phyloP scores from a whole-genome alignment of 352 stramenopile genomes.

The Pythium phragmiticola region DNA sequence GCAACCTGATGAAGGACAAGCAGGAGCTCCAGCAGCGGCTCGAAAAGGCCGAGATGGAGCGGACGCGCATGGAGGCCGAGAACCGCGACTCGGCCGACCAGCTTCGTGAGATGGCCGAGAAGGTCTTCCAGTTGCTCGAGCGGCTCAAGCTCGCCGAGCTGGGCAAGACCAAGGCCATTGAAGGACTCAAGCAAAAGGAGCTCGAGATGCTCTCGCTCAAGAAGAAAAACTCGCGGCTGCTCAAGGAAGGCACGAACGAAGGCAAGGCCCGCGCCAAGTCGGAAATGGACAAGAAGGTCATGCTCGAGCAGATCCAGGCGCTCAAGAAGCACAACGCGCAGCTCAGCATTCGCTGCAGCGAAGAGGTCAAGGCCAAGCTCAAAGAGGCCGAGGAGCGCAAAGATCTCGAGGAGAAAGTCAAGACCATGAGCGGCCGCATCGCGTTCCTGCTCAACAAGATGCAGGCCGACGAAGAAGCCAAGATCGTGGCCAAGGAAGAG shows the following conservation, averaged over 20 bases:
- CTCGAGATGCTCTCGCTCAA: conserved; percentile 93
- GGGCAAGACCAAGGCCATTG: conserved; percentile 95
- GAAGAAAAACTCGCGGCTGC: conserved; percentile 93
- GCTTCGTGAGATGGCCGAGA: conserved; percentile 96
- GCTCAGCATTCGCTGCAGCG: conserved; percentile 88
- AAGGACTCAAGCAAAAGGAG: conserved; percentile 93
- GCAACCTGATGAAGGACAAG: conserved; percentile 72
- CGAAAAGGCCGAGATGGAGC: conserved; percentile 90
- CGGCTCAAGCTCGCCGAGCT: conserved; percentile 95
- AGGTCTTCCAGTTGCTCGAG: conserved; percentile 95
- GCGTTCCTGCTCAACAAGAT: conserved; percentile 97
- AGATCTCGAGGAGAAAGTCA: conserved; percentile 93
- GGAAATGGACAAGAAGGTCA: conserved; percentile 92
- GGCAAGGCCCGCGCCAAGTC: conserved; percentile 92
- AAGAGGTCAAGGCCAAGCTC: conserved; percentile 93
- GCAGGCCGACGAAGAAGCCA: conserved; percentile 94
- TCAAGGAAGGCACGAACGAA: conserved; percentile 94
- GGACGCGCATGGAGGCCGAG: conserved; percentile 94
- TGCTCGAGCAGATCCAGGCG: conserved; percentile 92
- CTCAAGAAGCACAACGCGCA: conserved; percentile 96
- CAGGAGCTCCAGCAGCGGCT: conserved; percentile 81
- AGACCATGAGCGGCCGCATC: conserved; percentile 91
- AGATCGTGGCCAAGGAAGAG: conserved; percentile 91
- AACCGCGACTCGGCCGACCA: conserved; percentile 94
- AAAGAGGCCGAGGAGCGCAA: conserved; percentile 91